Evolutionary conservation across 2,329 filamentous ascomycete species (phyloP), one percentile per base, ranked within the genome.

Genomic region (Epichloe uncinata): DNA sequence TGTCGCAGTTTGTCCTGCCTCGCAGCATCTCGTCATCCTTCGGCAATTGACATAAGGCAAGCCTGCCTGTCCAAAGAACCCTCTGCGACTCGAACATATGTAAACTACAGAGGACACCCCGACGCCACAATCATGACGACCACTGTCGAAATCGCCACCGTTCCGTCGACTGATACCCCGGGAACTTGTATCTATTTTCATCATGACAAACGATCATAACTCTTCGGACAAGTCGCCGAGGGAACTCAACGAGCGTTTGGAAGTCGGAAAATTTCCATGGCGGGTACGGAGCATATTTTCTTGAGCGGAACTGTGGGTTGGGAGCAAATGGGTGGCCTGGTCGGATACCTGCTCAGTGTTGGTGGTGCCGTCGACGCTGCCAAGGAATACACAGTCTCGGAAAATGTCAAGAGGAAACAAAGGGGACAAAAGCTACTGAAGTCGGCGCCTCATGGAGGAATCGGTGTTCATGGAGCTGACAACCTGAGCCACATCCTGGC

Each of bases 161-260:
- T 85, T 52, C 91, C 91, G 13, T 93, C 91, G 56, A 84, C 84
- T 52, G 93, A 98, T 67, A 95, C 89, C 18, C 79, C 83, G 1
- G 91, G 91, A 49, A 87, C 87, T 2, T 78, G 79, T 47, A 65
- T 97, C 34, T 63, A 88, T 38, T 72, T 98, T 6, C 82, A 91
- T 62, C 90, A 89, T 61, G 86, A 91, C 58, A 78, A 81, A 59
- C 83, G 84, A 58, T 78, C 87, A 51, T 98, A 98, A 66, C 58
- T 96, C 15, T 85, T 98, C 60, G 93, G 93, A 18, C 83, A 85
- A 59, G 65, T 91, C 15, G 71, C 81, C 9, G 93, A 98, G 67
- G 93, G 91, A 15, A 85, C 85, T 1, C 93, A 97, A 70, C 78
- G 93, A 51, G 80, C 82, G 45, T 73, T 85, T 61, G 74, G 75